Evolutionary conservation across 139 green algal genomes (phyloP).

Genomic region (Choricystis sp.): DNA sequence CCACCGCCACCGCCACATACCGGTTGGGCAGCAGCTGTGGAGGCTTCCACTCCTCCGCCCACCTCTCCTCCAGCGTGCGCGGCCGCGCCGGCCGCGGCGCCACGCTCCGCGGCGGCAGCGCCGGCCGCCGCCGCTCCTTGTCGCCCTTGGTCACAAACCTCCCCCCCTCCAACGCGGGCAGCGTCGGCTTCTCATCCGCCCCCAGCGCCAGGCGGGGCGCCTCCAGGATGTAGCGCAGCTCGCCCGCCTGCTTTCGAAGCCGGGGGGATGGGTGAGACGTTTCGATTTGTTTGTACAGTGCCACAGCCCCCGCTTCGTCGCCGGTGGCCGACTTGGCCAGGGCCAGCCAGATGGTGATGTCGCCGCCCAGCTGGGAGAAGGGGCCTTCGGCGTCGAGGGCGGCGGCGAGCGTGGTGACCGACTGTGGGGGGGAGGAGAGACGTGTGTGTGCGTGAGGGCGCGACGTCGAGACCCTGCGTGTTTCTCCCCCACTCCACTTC

Average conservation of each 20-base stretch:
- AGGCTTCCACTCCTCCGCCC: slow-evolving; percentile 6
- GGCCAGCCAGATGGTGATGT: slow-evolving; percentile 70
- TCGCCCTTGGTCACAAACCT: not conserved
- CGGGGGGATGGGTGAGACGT: slow-evolving; percentile 17
- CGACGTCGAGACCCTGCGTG: no score
- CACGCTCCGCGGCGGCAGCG: not conserved
- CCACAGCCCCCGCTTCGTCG: slow-evolving; percentile 49
- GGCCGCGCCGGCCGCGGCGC: not conserved
- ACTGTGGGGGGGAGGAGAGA: no score
- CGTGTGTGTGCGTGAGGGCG: no score
- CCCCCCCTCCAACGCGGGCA: slow-evolving; percentile 34
- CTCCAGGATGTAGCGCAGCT: slow-evolving; percentile 68
- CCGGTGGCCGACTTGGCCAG: slow-evolving; percentile 56
- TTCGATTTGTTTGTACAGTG: slow-evolving; percentile 51
- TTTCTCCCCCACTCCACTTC: no score
- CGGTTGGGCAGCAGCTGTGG: slow-evolving; percentile 28
- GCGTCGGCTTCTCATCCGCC: slow-evolving; percentile 51
- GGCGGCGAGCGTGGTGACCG: slow-evolving; percentile 29
- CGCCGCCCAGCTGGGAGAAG: slow-evolving; percentile 43
- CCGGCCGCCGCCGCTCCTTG: not conserved
- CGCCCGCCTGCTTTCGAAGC: slow-evolving; percentile 24
- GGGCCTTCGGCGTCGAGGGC: slow-evolving; percentile 37
- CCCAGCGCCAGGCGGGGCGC: slow-evolving; percentile 53
- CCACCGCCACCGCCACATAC: slow-evolving; percentile 33
- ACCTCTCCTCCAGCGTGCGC: not conserved